Evolutionary conservation across 2,329 filamentous ascomycete genomes (phyloP), one percentile per base, ranked within the genome.

Genomic region (Fusarium sp.): DNA sequence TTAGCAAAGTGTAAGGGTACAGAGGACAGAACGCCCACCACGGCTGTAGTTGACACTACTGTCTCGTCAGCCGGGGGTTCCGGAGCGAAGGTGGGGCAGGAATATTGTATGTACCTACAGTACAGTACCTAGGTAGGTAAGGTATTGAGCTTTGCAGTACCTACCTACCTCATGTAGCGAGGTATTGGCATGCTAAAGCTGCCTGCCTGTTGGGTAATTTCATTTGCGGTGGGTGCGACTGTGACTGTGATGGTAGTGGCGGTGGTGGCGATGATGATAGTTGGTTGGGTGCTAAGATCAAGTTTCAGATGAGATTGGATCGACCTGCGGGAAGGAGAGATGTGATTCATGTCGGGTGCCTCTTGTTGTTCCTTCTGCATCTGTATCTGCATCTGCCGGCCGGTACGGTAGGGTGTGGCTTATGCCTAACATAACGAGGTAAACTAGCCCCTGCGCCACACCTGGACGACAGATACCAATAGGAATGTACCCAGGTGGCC

Each of bases 391-490:
- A 51, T 51, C 47, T 51, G 23, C 47, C 47, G 47, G 34, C 47
- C 16, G 37, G 45, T 34, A 31, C 10, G n/a, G 45, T 16, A 34
- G 34, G 45, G 20, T 62, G 46, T 62, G 59, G 57, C 46, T 62
- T 30, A 37, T 38, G 30, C 7, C 23, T 28, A 26, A 40, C 28
- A 16, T 18, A 62, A 16, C 3, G 20, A 18, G 10, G 23, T 18
- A 20, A 37, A 60, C 36, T 42, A 38, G 31, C 30, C n/a, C 12
- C 37, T 38, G 51, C 58, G 60, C 60, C 60, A 63, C 50, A 38
- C 15, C 34, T 8, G 26, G 7, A 47, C 18, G 18, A 6, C 37
- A 34, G 31, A 28, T 30, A 58, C 28, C 6, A 28, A 6, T 28
- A 30, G 30, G 30, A 30, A 30, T 30, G 30, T 30, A 23, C 23